phyloP scores from a whole-genome alignment of 169 alveolate genomes.

The Eimeria zaria region DNA sequence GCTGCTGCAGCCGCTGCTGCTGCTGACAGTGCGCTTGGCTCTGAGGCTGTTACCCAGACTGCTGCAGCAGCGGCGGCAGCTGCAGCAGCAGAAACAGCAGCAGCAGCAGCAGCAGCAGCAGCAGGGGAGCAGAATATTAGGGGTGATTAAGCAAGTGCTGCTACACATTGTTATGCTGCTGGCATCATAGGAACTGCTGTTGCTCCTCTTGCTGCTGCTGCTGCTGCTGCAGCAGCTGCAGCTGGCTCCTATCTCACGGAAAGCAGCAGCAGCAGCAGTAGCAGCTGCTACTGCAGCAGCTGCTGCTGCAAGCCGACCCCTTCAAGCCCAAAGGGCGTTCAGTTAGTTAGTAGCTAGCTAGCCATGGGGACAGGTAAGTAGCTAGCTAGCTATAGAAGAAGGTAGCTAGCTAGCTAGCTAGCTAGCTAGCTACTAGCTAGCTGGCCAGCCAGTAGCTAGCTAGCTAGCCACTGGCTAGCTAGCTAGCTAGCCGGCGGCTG shows the following conservation, averaged over 20 bases:
- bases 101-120: constrained; percentile 42
- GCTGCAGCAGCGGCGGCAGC: constrained; percentile 8
- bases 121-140: neutral
- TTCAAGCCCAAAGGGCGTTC: neutral
- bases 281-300: neutral
- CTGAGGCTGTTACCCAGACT: too few species aligned
- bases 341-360: neutral
- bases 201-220: neutral
- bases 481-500: neutral
- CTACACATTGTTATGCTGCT: neutral
- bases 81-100: too few species aligned
- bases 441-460: neutral
- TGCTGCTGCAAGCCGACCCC: too few species aligned
- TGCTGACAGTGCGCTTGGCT: too few species aligned
- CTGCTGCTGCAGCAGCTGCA: neutral
- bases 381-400: too few species aligned
- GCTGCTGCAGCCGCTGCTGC: too few species aligned
- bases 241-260: neutral
- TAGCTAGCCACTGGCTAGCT: neutral
- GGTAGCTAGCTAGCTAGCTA: too few species aligned
- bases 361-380: too few species aligned
- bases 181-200: neutral
- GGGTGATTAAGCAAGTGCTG: neutral
- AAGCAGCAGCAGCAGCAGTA: constrained; percentile 19
- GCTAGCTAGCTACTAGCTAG: too few species aligned